A percentile compares a stretch with the other conserved stretches of the same genome.
phyloP scores from a whole-genome alignment of 2,329 filamentous ascomycete species.

The Parastagonospora nodorum region DNA sequence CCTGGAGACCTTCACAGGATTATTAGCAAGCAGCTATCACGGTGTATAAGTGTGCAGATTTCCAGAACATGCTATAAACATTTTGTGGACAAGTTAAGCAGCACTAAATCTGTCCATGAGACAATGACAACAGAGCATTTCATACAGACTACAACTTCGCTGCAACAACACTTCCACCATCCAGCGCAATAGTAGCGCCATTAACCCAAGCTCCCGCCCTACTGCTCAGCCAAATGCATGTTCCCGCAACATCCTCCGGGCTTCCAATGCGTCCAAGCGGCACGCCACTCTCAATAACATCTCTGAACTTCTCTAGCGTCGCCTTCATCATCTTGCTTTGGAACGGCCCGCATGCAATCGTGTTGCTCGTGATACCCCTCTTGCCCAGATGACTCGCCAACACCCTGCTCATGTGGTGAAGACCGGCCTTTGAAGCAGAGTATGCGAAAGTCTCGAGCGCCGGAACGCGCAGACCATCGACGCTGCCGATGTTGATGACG shows the following conservation, averaged over 20 bases:
- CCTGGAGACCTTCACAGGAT: too few species aligned
- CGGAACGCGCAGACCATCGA: slow-evolving; percentile 67
- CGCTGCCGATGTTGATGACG: slow-evolving; percentile 68
- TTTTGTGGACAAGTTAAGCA: too few species aligned
- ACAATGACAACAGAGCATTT: too few species aligned
- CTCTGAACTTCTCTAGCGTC: slow-evolving; percentile 64
- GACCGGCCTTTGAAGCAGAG: slow-evolving; percentile 65
- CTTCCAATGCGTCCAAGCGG: slow-evolving; percentile 71
- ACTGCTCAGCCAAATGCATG: slow-evolving; percentile 72
- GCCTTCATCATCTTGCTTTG: slow-evolving; percentile 75
- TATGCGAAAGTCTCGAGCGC: slow-evolving; percentile 64
- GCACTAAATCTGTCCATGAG: too few species aligned
- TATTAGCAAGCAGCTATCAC: too few species aligned
- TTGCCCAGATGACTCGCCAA: slow-evolving; percentile 66
- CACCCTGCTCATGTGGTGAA: slow-evolving; percentile 68
- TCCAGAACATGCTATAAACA: too few species aligned
- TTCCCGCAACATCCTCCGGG: slow-evolving; percentile 71
- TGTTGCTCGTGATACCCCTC: slow-evolving; percentile 67
- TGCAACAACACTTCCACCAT: slow-evolving; percentile 46
- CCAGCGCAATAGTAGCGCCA: slow-evolving; percentile 50
- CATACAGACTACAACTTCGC: slow-evolving; percentile 39
- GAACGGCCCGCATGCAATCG: slow-evolving; percentile 73
- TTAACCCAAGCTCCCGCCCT: slow-evolving; percentile 62
- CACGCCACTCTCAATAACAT: slow-evolving; percentile 62
- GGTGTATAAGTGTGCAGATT: too few species aligned